phyloP scores from a whole-genome alignment of 2,329 filamentous ascomycete genomes.

The Colletotrichum sp. region DNA sequence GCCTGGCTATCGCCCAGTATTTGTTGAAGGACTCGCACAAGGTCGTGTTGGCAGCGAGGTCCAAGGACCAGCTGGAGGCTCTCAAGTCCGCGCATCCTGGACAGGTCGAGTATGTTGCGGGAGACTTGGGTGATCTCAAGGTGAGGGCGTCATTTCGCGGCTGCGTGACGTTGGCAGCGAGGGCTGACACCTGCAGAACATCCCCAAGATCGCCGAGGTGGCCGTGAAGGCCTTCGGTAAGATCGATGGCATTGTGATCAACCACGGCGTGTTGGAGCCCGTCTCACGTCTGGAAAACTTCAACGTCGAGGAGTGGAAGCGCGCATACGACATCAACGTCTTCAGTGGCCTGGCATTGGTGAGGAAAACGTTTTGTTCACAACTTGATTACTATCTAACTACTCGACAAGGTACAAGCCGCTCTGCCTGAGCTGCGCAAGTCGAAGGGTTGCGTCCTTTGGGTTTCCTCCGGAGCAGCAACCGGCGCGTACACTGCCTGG shows the following conservation, averaged over 20 bases:
- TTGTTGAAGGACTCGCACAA: constrained; percentile 61
- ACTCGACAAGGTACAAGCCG: constrained; percentile 66
- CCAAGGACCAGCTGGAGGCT: constrained; percentile 50
- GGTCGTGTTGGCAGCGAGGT: constrained; percentile 63
- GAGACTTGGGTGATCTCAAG: constrained; percentile 58
- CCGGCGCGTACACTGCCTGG: constrained; percentile 72
- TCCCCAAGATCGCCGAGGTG: constrained; percentile 65
- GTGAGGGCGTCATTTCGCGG: constrained; percentile 34
- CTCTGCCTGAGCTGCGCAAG: constrained; percentile 71
- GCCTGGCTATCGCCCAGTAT: constrained; percentile 57
- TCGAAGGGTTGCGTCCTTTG: constrained; percentile 76
- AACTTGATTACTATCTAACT: neutral
- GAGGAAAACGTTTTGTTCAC: constrained; percentile 31
- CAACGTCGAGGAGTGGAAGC: constrained; percentile 74
- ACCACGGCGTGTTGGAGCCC: constrained; percentile 84
- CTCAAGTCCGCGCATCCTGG: constrained; percentile 56
- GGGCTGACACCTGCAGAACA: constrained; percentile 45
- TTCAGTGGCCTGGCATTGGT: constrained; percentile 84
- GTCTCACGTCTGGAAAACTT: constrained; percentile 73
- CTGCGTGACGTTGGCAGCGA: neutral
- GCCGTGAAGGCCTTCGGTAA: constrained; percentile 72
- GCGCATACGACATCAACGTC: constrained; percentile 82
- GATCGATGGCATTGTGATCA: constrained; percentile 84
- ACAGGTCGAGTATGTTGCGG: constrained; percentile 61
- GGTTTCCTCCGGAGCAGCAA: constrained; percentile 79